Evolutionary conservation across 805 yeast genomes (phyloP), one percentile per base, ranked within the genome.

Genomic region (Saturnispora diversa): DNA sequence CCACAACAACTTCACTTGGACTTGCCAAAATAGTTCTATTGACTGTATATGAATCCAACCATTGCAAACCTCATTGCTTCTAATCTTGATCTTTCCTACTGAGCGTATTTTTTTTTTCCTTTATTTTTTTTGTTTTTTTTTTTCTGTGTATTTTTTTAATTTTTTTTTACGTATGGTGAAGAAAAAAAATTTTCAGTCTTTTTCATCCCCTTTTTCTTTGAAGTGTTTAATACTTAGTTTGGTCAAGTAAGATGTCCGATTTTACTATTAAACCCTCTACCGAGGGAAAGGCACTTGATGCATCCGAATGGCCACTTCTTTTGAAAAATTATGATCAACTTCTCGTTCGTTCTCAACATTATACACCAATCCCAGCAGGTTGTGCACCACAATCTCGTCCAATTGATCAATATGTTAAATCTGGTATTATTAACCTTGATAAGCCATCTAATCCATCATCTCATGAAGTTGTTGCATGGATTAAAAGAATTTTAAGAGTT

Each of bases 401-500:
- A 64, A 69, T 92, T 53, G 84, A 84, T 65, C 73, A 84, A 25
- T 92, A 92, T 64, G 72, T 92, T 54, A 77, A 92, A 37, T 80
- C 95, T 6, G 98, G 98, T 73, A 95, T 92, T 39, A 90, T 92
- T 61, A 92, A 92, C 70, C 74, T 92, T 55, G 98, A 92, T 69
- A 92, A 92, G 62, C 98, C 98, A 52, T 84, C 96, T 21, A 92
- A 92, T 65, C 98, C 98, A 52, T 85, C 96, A 32, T 86, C 96
- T 41, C 98, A 92, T 68, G 98, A 92, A 71, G 98, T 92, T 60
- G 98, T 92, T 56, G 98, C 98, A 19, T 92, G 98, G 98, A 78
- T 92, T 58, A 92, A 92, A 70, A 75, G 97, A 64, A 92, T 92
- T 53, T 72, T 92, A 57, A 80, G 97, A 64, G 83, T 80, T 46